phyloP scores from a whole-genome alignment of 805 yeast species.

The Lachancea lanzarotensis region DNA sequence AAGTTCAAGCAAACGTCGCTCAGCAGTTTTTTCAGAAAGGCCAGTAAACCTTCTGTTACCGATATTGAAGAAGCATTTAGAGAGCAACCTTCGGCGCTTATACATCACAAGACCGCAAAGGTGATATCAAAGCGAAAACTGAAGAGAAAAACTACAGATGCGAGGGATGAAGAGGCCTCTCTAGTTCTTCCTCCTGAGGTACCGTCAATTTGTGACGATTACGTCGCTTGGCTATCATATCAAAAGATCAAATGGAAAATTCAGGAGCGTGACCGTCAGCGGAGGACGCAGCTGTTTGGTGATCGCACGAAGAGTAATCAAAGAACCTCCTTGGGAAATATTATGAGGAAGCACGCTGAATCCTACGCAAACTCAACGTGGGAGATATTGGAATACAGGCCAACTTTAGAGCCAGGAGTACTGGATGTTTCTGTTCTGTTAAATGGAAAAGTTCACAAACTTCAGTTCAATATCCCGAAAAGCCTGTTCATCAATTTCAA shows the following conservation, averaged over 20 bases:
- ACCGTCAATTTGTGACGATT: conserved; percentile 64
- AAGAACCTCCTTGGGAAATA: conserved; percentile 57
- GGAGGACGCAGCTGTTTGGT: conserved; percentile 79
- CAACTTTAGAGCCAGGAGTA: conserved; percentile 61
- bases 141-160: conserved; percentile 27
- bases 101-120: conserved; percentile 31
- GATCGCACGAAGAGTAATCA: conserved; percentile 44
- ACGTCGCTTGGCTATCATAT: conserved; percentile 59
- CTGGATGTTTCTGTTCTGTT: conserved; percentile 65
- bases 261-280: conserved; percentile 62
- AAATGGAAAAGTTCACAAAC: conserved; percentile 64
- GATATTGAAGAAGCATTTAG: conserved; percentile 74
- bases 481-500: conserved; percentile 63
- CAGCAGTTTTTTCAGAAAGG: conserved; percentile 46
- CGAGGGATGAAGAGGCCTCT: conserved; percentile 40
- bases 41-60: conserved; percentile 41
- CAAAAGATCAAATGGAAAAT: conserved; percentile 85
- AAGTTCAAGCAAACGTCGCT: conserved; percentile 66
- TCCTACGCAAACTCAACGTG: conserved; percentile 70
- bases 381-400: conserved; percentile 73
- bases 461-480: conserved; percentile 69
- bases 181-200: conserved; percentile 36
- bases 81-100: conserved; percentile 21
- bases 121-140: conserved; percentile 32
- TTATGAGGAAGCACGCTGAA: conserved; percentile 75